These are phyloP conservation scores for Chytriomyces sp. DNA, from an alignment of 192 early-diverging fungal genomes.

Conservation along the genomic window DNA sequence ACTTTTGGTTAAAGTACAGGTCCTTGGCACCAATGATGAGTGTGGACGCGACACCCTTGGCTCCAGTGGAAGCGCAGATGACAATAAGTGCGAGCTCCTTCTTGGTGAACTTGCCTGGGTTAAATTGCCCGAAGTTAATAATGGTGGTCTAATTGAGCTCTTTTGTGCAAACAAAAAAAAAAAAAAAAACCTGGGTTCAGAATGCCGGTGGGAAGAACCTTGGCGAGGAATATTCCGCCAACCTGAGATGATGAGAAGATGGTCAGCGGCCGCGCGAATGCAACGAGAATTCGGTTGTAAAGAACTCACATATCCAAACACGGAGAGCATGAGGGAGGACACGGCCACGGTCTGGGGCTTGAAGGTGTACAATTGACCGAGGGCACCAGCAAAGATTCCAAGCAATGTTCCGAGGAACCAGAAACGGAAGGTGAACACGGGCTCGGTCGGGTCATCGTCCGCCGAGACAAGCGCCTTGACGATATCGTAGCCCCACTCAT, in stretches of 20 bases:
- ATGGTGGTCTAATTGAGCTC: no score
- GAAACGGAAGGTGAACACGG: slow-evolving; percentile 59
- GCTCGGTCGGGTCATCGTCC: slow-evolving; percentile 53
- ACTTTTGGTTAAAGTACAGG: slow-evolving; percentile 34
- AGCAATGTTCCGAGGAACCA: slow-evolving; percentile 51
- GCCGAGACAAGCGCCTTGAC: slow-evolving; percentile 9
- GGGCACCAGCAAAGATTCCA: slow-evolving; percentile 33
- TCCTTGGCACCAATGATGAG: slow-evolving; percentile 22
- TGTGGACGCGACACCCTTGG: background rate
- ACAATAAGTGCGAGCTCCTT: slow-evolving; percentile 82
- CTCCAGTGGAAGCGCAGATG: slow-evolving; percentile 36
- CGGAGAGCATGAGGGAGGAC: background rate
- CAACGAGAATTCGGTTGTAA: no score
- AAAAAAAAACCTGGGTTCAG: no score
- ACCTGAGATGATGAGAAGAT: background rate
- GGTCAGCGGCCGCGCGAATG: no score
- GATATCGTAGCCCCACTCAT: slow-evolving; percentile 5
- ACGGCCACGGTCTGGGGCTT: slow-evolving; percentile 14
- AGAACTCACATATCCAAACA: slow-evolving; percentile 1
- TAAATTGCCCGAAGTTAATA: slow-evolving; percentile 32
- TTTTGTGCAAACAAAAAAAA: no score
- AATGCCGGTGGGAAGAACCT: slow-evolving; percentile 18
- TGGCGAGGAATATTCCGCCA: slow-evolving; percentile 4
- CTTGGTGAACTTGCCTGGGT: slow-evolving; percentile 79
- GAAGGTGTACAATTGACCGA: slow-evolving; percentile 18